Base-by-base conservation (phyloP, 208 protist genomes). In the Porcisia hertigi region DNA sequence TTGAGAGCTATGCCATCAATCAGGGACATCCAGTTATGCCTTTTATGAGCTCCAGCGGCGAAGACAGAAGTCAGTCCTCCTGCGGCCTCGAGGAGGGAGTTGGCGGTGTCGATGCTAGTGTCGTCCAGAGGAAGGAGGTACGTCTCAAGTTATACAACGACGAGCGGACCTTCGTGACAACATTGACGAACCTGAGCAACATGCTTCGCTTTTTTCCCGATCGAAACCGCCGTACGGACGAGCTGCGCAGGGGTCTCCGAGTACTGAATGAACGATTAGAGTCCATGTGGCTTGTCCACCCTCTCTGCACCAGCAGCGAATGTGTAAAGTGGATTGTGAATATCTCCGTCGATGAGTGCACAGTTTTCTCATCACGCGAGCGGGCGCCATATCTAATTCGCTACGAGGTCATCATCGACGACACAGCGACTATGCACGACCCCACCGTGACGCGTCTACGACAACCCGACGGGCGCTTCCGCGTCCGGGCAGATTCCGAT, bases 1-100 rank as follows among this genome's bases (percentile, higher is more conserved):
- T 97, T 58, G 94, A 97, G 87, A 96, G 89, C 78, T 92, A 87
- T 82, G 94, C 92, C 6, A 95, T 97, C 60, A 96, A 97, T 72
- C 91, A 89, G 67, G 80, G 86, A 1, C 73, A 77, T 53, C 36
- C 73, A 14, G 54, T 69, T 3, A 67, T 49, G 41, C 69, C 69
- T 39, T 57, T 54, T 41, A 18, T 59, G 3, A 60, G 41, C 65
- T 60, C 66, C 55, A 74, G 80, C 69, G 76, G 30, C 11, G 76
- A 45, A n/a, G 71, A 72, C 66, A 49, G 49, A 54, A 75, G 57
- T 30, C 53, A 60, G 25, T 58, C 70, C 36, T 75, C 76, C 55
- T 73, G 64, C 45, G 74, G 60, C 54, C 74, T 64, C 30, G 75
- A 84, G 41, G 72, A 81, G 66, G 71, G 55, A 34, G 45, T 74